Evolutionary conservation across 805 yeast species (phyloP).

Genomic region (Spencermartinsiella europaea): DNA sequence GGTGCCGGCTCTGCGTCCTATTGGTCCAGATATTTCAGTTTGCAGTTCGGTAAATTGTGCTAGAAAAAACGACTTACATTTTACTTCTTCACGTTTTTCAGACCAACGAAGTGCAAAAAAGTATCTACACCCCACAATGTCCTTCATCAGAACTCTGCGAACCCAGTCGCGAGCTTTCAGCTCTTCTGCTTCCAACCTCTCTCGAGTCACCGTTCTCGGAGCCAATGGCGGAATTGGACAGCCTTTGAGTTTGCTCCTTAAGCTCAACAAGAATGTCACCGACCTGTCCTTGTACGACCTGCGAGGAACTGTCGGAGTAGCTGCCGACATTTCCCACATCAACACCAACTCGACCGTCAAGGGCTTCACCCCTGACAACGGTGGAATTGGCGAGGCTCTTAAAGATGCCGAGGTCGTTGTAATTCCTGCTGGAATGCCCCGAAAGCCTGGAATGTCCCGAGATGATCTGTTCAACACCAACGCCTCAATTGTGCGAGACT

Average conservation of each 20-base stretch:
- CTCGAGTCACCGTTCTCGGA: slow-evolving; percentile 80
- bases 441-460: slow-evolving; percentile 99
- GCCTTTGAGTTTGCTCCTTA: slow-evolving; percentile 76
- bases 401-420: slow-evolving; percentile 70
- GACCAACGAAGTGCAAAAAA: too few species aligned
- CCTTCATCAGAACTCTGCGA: slow-evolving; percentile 1
- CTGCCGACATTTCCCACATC: slow-evolving; percentile 90
- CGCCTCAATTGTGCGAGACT: slow-evolving; percentile 90
- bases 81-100: too few species aligned
- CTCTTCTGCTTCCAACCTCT: slow-evolving; percentile 18
- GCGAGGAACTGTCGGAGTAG: slow-evolving; percentile 93
- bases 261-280: slow-evolving; percentile 83
- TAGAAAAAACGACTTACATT: too few species aligned
- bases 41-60: too few species aligned
- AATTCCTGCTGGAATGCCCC: slow-evolving; percentile 97
- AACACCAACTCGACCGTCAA: slow-evolving; percentile 86
- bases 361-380: slow-evolving; percentile 81
- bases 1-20: too few species aligned
- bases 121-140: too few species aligned
- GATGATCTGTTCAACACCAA: slow-evolving; percentile 95
- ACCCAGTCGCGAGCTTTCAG: slow-evolving; percentile 17
- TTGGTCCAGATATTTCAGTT: too few species aligned
- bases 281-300: slow-evolving; percentile 83
- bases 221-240: slow-evolving; percentile 98
- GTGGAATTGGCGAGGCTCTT: slow-evolving; percentile 60